A percentile compares a stretch with the other conserved stretches of the same genome.
Conservation (phyloP, 768 basidiomycete genomes). For the Infundibulicybe gibba region DNA sequence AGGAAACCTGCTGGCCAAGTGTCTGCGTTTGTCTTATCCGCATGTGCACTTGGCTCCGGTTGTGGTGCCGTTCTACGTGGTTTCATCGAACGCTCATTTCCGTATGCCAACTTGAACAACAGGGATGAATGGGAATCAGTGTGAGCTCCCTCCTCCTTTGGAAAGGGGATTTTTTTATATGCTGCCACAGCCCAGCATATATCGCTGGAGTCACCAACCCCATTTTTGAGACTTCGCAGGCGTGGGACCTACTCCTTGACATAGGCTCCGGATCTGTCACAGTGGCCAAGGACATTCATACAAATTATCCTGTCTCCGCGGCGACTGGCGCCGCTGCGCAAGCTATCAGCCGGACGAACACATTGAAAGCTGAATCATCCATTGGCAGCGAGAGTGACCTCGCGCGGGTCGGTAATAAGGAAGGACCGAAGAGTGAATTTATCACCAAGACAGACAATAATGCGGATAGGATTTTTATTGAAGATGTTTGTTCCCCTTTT, state of each 20-base stretch:
- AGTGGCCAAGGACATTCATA: constrained; percentile 81
- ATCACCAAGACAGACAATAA: constrained; percentile 54
- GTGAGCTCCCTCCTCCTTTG: constrained; percentile 41
- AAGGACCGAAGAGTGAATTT: constrained; percentile 54
- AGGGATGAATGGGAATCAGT: constrained; percentile 88
- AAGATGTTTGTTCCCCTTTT: constrained; percentile 65
- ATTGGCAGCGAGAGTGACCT: constrained; percentile 67
- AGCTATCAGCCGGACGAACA: constrained; percentile 51
- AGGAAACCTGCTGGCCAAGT: constrained; percentile 88
- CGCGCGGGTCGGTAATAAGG: constrained; percentile 51
- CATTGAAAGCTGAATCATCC: constrained; percentile 62
- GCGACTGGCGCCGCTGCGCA: constrained; percentile 37
- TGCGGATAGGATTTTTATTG: constrained; percentile 85
- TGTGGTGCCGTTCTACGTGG: constrained; percentile 82
- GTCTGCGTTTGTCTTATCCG: constrained; percentile 87
- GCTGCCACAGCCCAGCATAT: constrained; percentile 74
- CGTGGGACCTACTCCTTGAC: constrained; percentile 94
- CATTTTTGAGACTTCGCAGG: constrained; percentile 82
- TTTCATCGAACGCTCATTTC: constrained; percentile 89
- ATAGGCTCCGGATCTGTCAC: constrained; percentile 84
- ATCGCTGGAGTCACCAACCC: constrained; percentile 98
- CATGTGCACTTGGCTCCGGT: constrained; percentile 90
- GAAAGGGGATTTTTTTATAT: constrained; percentile 1
- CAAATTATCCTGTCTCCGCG: constrained; percentile 43
- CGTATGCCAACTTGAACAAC: constrained; percentile 88